Evolutionary conservation across 805 yeast genomes (phyloP), one percentile per base, ranked within the genome.

Genomic region (Hanseniaspora nectarophila): DNA sequence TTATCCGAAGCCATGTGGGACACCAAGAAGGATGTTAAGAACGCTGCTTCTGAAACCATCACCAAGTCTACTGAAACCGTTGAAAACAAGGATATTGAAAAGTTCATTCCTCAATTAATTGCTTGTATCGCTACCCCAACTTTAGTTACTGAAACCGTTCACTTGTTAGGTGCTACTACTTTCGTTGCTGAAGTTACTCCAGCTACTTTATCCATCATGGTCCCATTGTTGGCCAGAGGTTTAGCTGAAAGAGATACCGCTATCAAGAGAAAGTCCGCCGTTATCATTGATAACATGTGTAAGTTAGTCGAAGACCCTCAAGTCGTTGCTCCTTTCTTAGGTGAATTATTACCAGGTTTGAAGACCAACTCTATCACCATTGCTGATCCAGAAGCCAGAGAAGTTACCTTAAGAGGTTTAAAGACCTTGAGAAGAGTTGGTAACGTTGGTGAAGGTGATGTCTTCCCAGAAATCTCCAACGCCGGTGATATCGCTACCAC

Each of bases 361-460:
- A 86, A 86, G 82, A 72, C 81, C 70, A 92, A 92, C 85, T 81
- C 82, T 77, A 75, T 85, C 68, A 87, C 85, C 77, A 89, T 92
- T 76, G 98, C 98, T 73, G 98, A 92, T 75, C 99, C 99, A 71
- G 99, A 92, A 78, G 98, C 98, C 63, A 90, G 99, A 78, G 90
- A 85, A 62, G 97, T 92, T 70, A 92, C 98, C 65, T 77, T 78
- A 68, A 89, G 97, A 78, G 99, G 95, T 70, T 78, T 90, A 73
- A 83, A 75, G 83, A 92, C 98, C 64, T 83, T 92, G 72, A 88
- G 84, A 80, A 88, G 98, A 82, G 98, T 92, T 65, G 98, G 97
- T 85, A 88, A 85, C 73, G 86, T 92, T 64, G 85, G 84, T 72
- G 90, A 74, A 56, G 82, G 85, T 64, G 98, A 88, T 69, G 73